Evolutionary conservation across 1,284 basidiomycete species (phyloP), one percentile per base, ranked within the genome.

Genomic region (Tetrapyrgos nigripes): DNA sequence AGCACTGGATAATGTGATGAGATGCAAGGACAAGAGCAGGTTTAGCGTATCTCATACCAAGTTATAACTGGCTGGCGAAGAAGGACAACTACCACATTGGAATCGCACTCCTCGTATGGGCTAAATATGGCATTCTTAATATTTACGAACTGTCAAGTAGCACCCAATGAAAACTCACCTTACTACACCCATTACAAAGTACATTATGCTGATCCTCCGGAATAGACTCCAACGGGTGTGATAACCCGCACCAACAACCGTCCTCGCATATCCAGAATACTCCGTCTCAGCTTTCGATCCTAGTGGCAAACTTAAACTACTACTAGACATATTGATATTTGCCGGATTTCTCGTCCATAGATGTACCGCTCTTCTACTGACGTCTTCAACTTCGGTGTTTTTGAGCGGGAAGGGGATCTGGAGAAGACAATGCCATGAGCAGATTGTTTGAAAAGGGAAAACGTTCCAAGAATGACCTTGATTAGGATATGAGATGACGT

Each of bases 401-500:
- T 88, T 86, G 17, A 96, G 77, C 1, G 94, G 59, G 27, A 55
- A 58, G 10, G 55, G 61, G 43, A 54, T 46, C 40, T 43, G 52
- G 60, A 53, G 45, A 19, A 24, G 23, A 50, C n/a, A 28, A 26
- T 35, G 53, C 44, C 5, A 17, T 45, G 4, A 51, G n/a, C 21
- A 24, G 26, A 28, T n/a, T 27, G 21, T 29, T 26, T 11, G 24
- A 14, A 24, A 13, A 21, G 47, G 31, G 27, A 26, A 27, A 47
- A 19, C 59, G 37, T 49, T n/a, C 17, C 35, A 23, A 17, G 56
- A 55, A 73, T 50, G 56, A 92, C 93, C 86, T 97, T 96, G 75
- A 97, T 93, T 84, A 96, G 86, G 66, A 96, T 94, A 69, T 97
- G 94, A 4, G 90, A 90, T 9, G 89, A 92, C 58, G 81, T 83